phyloP scores from a whole-genome alignment of 192 early-diverging fungal genomes.

The Coemansia sp. region DNA sequence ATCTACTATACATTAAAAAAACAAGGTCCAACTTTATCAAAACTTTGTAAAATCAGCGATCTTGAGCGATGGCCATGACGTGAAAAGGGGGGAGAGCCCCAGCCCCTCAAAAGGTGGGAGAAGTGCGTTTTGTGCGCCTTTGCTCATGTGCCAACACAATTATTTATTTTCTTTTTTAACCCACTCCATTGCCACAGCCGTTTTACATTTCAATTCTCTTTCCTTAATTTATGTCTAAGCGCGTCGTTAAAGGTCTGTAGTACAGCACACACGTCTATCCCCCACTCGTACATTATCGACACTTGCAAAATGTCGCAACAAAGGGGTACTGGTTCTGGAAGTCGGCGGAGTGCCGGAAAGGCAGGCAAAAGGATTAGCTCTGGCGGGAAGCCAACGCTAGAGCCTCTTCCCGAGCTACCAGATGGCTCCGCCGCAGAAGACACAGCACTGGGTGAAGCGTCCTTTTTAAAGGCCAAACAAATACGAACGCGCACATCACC shows the following conservation, averaged over 20 bases:
- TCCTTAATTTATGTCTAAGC: slow-evolving; percentile 7
- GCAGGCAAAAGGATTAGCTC: slow-evolving; percentile 11
- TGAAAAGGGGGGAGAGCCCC: too few species aligned
- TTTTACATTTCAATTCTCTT: background rate
- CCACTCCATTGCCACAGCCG: too few species aligned
- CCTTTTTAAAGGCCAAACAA: slow-evolving; percentile 1
- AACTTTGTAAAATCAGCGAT: too few species aligned
- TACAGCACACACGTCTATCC: background rate
- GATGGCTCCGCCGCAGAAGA: slow-evolving; percentile 9
- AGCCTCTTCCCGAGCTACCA: slow-evolving; percentile 45
- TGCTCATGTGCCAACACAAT: too few species aligned
- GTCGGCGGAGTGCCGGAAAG: slow-evolving; percentile 14
- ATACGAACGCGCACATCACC: background rate
- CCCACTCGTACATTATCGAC: background rate
- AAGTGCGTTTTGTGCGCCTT: too few species aligned
- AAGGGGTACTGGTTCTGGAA: slow-evolving; percentile 17
- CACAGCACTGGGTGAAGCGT: background rate
- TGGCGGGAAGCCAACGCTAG: slow-evolving; percentile 14
- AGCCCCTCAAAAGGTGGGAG: too few species aligned
- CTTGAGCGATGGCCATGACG: too few species aligned
- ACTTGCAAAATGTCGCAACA: slow-evolving; percentile 22
- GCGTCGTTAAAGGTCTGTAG: background rate
- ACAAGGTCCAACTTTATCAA: too few species aligned
- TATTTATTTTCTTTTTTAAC: background rate
- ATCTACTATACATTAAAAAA: too few species aligned